phyloP scores from a whole-genome alignment of 78 protist genomes.

The Acrasis kona region DNA sequence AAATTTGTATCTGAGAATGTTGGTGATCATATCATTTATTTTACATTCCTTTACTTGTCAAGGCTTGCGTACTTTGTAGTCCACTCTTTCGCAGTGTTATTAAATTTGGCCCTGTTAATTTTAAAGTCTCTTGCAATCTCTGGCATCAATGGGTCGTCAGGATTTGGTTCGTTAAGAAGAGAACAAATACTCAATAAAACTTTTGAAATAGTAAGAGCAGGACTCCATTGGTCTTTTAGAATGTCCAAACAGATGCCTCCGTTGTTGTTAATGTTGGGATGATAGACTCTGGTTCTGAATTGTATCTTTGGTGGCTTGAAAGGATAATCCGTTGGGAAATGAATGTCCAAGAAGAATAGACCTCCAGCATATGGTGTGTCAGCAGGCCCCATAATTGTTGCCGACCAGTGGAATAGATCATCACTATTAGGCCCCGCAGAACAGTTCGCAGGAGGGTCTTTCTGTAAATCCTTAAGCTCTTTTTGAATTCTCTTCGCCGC shows the following conservation, averaged over 20 bases:
- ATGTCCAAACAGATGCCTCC: slow-evolving; percentile 94
- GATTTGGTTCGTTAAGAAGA: slow-evolving; percentile 87
- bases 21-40: no score
- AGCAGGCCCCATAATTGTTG: slow-evolving; percentile 79
- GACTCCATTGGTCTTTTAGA: slow-evolving; percentile 92
- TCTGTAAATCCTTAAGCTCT: slow-evolving; percentile 79
- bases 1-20: no score
- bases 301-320: slow-evolving; percentile 91
- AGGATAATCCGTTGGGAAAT: slow-evolving; percentile 94
- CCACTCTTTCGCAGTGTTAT: slow-evolving; percentile 65
- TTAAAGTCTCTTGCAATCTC: slow-evolving; percentile 78
- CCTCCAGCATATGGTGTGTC: slow-evolving; percentile 92
- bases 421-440: slow-evolving; percentile 85
- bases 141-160: slow-evolving; percentile 89
- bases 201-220: slow-evolving; percentile 86
- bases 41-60: neutral
- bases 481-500: slow-evolving; percentile 20
- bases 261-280: slow-evolving; percentile 86
- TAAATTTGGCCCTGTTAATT: slow-evolving; percentile 39
- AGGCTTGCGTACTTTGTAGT: slow-evolving; percentile 68
- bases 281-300: slow-evolving; percentile 86
- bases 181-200: slow-evolving; percentile 74
- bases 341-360: slow-evolving; percentile 64
- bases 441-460: slow-evolving; percentile 90
- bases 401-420: slow-evolving; percentile 91